phyloP scores from a whole-genome alignment of 805 yeast genomes.

The Sugiyamaella americana region DNA sequence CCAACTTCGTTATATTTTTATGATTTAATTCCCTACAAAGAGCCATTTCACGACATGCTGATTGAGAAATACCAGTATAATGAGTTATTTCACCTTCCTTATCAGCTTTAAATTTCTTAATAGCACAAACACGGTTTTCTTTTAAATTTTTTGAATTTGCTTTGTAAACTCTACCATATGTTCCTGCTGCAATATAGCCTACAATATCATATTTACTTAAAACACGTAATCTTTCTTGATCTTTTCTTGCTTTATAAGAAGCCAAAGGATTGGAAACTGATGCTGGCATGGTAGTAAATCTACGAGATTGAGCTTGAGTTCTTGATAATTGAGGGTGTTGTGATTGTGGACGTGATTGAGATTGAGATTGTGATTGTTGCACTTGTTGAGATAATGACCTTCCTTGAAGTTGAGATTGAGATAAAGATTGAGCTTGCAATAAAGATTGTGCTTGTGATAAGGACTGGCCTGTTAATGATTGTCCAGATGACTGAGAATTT shows the following conservation, averaged over 20 bases:
- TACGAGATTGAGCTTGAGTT: not conserved
- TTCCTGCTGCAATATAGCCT: slow-evolving; percentile 98
- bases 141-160: slow-evolving; percentile 46
- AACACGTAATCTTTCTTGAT: slow-evolving; percentile 62
- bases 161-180: slow-evolving; percentile 90
- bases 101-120: slow-evolving; percentile 92
- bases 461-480: not conserved
- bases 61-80: slow-evolving; percentile 92
- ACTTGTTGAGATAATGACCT: not conserved
- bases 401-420: not conserved
- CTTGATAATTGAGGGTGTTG: slow-evolving; percentile 1
- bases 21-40: slow-evolving; percentile 82
- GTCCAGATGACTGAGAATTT: not conserved
- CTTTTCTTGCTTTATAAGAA: slow-evolving; percentile 55
- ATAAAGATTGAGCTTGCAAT: not conserved
- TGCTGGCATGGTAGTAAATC: slow-evolving; percentile 14
- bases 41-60: slow-evolving; percentile 95
- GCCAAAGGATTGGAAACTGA: slow-evolving; percentile 32
- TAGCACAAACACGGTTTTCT: slow-evolving; percentile 55
- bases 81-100: slow-evolving; percentile 82
- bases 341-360: not conserved
- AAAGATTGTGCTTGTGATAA: not conserved
- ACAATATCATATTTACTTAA: slow-evolving; percentile 78
- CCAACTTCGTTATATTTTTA: slow-evolving; percentile 69
- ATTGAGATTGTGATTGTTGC: not conserved